Base-by-base conservation (phyloP, 2,329 filamentous ascomycete genomes). In the Colletotrichum sp. region DNA sequence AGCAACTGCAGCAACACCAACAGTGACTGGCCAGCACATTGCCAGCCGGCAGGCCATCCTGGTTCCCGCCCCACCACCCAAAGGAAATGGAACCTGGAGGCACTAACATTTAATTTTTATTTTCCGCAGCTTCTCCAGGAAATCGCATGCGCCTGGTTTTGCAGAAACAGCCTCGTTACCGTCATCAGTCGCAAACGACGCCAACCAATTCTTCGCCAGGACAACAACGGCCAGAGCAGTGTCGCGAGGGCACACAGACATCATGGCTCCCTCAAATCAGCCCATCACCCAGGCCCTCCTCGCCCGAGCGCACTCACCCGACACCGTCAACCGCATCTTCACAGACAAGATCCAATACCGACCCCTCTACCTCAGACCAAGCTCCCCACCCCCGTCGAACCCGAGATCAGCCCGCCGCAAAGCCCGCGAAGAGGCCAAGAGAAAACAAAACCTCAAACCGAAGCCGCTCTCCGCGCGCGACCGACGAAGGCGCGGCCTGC, bases 291-390 rank as follows among this genome's bases (percentile, higher is more conserved):
- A 92, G 78, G 86, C 89, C 9, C 92, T 98, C 67, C 93, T 99
- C 69, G 85, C 90, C 8, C 93, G 95, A 80, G 95, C 95, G 12
- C 95, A 98, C 85, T 93, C 95, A 3, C 93, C 95, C 30, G 90
- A 94, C 78, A 93, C 91, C 73, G 92, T 93, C 71, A 87, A 88
- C 39, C 90, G 92, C 70, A 95, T 98, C 84, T 96, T 94, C 88
- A 89, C 90, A 77, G 95, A 98, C 78, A 96, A 96, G 85, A 92
- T 98, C 83, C 92, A 95, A 80, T 93, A 95, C 82, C 95, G 95
- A 63, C 93, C 95, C 0, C 92, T 98, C 72, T 92, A 94, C 81
- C 91, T 98, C 5, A 92, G 94, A 57, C 93, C 95, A 8, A 94
- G 93, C 26, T 95, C 94, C 0, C 94, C 95, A 2, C 88, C 89